phyloP scores from a whole-genome alignment of 1,284 basidiomycete species.

The Neonothopanus nambi region DNA sequence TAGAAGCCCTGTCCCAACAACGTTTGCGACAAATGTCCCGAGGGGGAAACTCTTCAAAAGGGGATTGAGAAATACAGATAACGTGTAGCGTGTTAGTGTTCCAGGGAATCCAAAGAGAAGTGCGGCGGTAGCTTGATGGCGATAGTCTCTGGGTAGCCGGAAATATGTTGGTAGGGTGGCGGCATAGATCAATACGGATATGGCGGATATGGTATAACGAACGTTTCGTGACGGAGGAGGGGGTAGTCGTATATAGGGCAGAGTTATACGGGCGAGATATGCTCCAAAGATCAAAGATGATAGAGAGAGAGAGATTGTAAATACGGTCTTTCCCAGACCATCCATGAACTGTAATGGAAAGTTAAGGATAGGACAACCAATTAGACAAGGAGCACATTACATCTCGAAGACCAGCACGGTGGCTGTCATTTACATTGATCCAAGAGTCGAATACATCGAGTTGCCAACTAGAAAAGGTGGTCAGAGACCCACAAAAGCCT shows the following conservation, averaged over 20 bases:
- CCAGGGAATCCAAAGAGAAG: slow-evolving; percentile 91
- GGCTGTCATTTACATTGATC: slow-evolving; percentile 63
- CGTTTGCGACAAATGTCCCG: slow-evolving; percentile 89
- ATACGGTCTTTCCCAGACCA: slow-evolving; percentile 79
- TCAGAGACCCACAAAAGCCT: slow-evolving; percentile 96
- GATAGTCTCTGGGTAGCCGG: slow-evolving; percentile 65
- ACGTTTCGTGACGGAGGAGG: slow-evolving; percentile 39
- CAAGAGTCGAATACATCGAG: slow-evolving; percentile 86
- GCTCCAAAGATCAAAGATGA: slow-evolving; percentile 63
- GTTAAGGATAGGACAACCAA: slow-evolving; percentile 12
- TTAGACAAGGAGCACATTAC: slow-evolving; percentile 47
- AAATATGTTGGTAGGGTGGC: slow-evolving; percentile 81
- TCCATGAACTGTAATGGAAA: slow-evolving; percentile 69
- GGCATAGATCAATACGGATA: slow-evolving; percentile 59
- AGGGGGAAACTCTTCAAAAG: slow-evolving; percentile 67
- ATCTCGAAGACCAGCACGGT: slow-evolving; percentile 74
- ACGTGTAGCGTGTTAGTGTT: slow-evolving; percentile 79
- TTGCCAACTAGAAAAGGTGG: slow-evolving; percentile 97
- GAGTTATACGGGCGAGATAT: slow-evolving; percentile 47
- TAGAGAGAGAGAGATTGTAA: slow-evolving; percentile 76
- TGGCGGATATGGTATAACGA: slow-evolving; percentile 45
- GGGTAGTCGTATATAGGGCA: slow-evolving; percentile 40
- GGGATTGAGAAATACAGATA: slow-evolving; percentile 77
- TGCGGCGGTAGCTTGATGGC: slow-evolving; percentile 84
- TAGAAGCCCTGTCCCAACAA: slow-evolving; percentile 77